A percentile compares a stretch with the other conserved stretches of the same genome.
These are phyloP conservation scores for Exophiala alcalophila DNA, from an alignment of 2,329 filamentous ascomycete species.

Conservation along the genomic window DNA sequence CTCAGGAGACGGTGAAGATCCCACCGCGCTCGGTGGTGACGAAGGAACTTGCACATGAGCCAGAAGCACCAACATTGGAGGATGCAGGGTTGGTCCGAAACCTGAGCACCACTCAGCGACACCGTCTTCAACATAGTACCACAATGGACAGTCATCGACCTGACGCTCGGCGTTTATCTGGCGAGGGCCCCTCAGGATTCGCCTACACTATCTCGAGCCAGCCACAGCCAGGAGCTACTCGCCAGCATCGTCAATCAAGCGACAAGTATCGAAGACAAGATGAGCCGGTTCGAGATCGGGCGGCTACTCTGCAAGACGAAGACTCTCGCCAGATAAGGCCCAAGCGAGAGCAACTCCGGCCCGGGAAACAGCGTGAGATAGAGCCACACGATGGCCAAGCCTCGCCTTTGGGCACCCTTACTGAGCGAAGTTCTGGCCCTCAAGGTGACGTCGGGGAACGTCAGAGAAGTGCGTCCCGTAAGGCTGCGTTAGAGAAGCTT, in stretches of 20 bases:
- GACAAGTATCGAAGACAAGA: conserved; percentile 16
- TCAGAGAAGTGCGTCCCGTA: conserved; percentile 30
- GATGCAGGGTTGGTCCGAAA: conserved; percentile 36
- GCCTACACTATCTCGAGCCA: conserved; percentile 28
- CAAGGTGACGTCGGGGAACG: conserved; percentile 13
- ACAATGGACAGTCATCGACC: conserved; percentile 33
- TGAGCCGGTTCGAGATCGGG: not conserved
- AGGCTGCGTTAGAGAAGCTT: conserved; percentile 30
- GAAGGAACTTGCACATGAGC: conserved; percentile 9
- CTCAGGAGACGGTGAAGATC: conserved; percentile 6
- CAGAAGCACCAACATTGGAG: conserved; percentile 23
- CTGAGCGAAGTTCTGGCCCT: not conserved
- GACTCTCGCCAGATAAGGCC: not conserved
- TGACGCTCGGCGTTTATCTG: conserved; percentile 24
- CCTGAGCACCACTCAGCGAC: conserved; percentile 37
- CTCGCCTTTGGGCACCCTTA: not conserved
- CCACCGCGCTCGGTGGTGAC: conserved; percentile 4
- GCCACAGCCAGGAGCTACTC: conserved; percentile 3
- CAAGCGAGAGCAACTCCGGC: not conserved
- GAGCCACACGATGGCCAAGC: not conserved
- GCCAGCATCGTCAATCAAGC: conserved; percentile 12
- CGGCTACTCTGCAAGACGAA: not conserved
- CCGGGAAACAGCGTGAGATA: conserved; percentile 9
- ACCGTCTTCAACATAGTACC: conserved; percentile 36
- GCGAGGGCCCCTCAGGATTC: conserved; percentile 28